These are phyloP conservation scores for Phylloporus sp. DNA, from an alignment of 1,284 basidiomycete species.

Conservation along the genomic window DNA sequence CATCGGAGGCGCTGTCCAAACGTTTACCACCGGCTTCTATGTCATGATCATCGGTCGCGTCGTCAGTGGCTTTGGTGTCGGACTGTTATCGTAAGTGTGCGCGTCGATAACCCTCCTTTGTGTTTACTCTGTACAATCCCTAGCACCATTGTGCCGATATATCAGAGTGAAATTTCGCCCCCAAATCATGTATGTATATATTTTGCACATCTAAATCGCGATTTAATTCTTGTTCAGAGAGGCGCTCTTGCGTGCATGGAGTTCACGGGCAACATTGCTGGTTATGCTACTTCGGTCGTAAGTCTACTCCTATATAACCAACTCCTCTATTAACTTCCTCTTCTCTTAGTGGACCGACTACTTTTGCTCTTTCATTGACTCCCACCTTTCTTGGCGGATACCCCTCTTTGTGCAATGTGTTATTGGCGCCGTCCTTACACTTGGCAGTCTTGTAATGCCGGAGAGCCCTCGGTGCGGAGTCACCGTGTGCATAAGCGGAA, in stretches of 20 bases:
- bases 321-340: constrained; percentile 2
- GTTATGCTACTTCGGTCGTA: constrained; percentile 95
- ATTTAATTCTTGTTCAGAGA: constrained; percentile 56
- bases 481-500: neutral
- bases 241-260: constrained; percentile 96
- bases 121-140: constrained; percentile 2
- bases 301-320: constrained; percentile 40
- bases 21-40: constrained; percentile 84
- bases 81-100: constrained; percentile 82
- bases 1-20: constrained; percentile 89
- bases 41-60: constrained; percentile 90
- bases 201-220: constrained; percentile 5
- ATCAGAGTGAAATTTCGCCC: constrained; percentile 96
- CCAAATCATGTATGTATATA: constrained; percentile 80
- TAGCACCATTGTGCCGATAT: constrained; percentile 96
- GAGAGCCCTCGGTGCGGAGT: constrained; percentile 84
- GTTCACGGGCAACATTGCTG: constrained; percentile 93
- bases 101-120: constrained; percentile 3
- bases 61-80: constrained; percentile 92
- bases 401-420: constrained; percentile 89
- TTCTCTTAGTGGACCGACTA: constrained; percentile 88
- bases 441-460: constrained; percentile 87
- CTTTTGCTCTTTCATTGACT: constrained; percentile 88
- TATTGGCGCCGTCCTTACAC: constrained; percentile 85
- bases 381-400: constrained; percentile 84